Conservation (phyloP, 352 stramenopile species). For the Peronosclerospora sorghi region DNA sequence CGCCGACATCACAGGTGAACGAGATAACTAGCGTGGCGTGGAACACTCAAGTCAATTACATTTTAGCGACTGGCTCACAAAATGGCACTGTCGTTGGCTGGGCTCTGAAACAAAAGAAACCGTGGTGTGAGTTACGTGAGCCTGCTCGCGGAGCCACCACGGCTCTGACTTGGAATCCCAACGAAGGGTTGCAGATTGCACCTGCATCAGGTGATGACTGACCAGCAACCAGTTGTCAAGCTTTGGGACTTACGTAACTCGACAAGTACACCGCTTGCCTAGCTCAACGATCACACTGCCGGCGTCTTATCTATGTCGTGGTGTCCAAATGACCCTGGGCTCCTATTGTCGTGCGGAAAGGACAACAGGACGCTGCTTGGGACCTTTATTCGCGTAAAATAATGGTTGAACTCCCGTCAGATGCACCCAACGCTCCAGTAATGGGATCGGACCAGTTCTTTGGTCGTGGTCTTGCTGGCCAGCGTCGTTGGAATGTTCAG, state of each 20-base stretch:
- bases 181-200: constrained; percentile 94
- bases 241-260: constrained; percentile 96
- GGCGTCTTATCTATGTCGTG: constrained; percentile 95
- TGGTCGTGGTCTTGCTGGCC: constrained; percentile 43
- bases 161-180: constrained; percentile 95
- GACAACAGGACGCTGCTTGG: constrained; percentile 98
- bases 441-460: constrained; percentile 80
- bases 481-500: constrained; percentile 91
- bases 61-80: constrained; percentile 90
- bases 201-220: constrained; percentile 93
- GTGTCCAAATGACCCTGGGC: constrained; percentile 93
- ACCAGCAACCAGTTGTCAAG: constrained; percentile 94
- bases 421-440: constrained; percentile 36
- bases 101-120: constrained; percentile 97
- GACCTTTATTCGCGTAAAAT: constrained; percentile 91
- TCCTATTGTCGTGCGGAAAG: constrained; percentile 91
- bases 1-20: constrained; percentile 57
- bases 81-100: constrained; percentile 94
- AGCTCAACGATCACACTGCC: constrained; percentile 91
- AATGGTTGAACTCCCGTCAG: constrained; percentile 90
- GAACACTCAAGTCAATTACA: constrained; percentile 98
- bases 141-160: constrained; percentile 80
- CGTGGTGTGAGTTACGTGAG: constrained; percentile 95
- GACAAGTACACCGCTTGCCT: constrained; percentile 92
- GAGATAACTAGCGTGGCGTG: constrained; percentile 90